Percentiles rank a stretch among this genome's conserved stretches.
Conservation (phyloP, 257 asterid species). For the Gentiana dahurica region DNA sequence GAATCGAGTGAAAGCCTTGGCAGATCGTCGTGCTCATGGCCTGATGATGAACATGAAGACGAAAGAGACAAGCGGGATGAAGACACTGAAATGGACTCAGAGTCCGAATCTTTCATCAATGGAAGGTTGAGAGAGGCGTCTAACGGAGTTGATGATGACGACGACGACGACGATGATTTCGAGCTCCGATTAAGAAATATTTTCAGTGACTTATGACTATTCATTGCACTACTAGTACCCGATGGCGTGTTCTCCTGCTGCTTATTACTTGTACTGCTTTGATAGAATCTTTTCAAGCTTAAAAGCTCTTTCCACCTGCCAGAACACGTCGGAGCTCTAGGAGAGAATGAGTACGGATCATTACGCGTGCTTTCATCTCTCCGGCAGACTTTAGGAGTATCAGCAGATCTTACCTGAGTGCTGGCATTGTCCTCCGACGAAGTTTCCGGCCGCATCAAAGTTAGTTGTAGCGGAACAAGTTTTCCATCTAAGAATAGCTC, state of each 20-base stretch:
- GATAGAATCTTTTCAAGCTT: slow-evolving; percentile 63
- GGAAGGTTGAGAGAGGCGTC: slow-evolving; percentile 37
- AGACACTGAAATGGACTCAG: slow-evolving; percentile 28
- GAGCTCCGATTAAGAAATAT: slow-evolving; percentile 32
- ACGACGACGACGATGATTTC: slow-evolving; percentile 18
- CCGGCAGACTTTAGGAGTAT: slow-evolving; percentile 27
- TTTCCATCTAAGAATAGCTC: slow-evolving; percentile 88
- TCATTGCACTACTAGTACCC: slow-evolving; percentile 12
- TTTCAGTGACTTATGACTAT: slow-evolving; percentile 14
- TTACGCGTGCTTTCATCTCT: slow-evolving; percentile 41
- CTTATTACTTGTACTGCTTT: slow-evolving; percentile 24
- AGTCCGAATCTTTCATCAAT: slow-evolving; percentile 29
- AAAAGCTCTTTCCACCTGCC: slow-evolving; percentile 88
- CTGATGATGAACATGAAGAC: slow-evolving; percentile 51
- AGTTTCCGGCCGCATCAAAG: slow-evolving; percentile 29
- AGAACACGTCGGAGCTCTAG: slow-evolving; percentile 87
- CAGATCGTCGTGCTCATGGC: slow-evolving; percentile 50
- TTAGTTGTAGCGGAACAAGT: slow-evolving; percentile 58
- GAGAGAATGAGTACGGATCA: slow-evolving; percentile 74
- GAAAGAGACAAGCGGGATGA: slow-evolving; percentile 44
- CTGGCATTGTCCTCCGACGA: slow-evolving; percentile 13
- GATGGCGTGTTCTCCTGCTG: slow-evolving; percentile 40
- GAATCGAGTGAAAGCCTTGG: slow-evolving; percentile 53
- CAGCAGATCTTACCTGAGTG: slow-evolving; percentile 14
- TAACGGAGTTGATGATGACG: slow-evolving; percentile 14